Evolutionary conservation across 371 early-diverging fungal species (phyloP).

Genomic region (Thermomucor indicae-seudaticae): DNA sequence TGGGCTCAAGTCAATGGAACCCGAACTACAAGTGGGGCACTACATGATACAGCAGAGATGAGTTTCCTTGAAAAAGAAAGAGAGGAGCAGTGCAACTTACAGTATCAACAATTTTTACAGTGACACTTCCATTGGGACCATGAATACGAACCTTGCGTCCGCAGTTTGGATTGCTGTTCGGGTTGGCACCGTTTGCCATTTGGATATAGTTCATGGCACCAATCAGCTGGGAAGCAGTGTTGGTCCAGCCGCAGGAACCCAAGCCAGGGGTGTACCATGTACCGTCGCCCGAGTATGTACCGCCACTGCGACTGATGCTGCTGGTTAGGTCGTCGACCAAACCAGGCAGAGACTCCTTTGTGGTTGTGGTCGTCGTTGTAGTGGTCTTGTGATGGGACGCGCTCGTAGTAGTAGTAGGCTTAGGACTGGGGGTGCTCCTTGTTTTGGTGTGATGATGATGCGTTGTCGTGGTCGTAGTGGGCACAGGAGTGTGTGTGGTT

Average conservation of each 20-base stretch:
- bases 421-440: neutral
- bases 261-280: slow-evolving; percentile 13
- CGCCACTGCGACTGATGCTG: slow-evolving; percentile 19
- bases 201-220: slow-evolving; percentile 16
- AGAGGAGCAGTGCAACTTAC: neutral
- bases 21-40: neutral
- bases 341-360: slow-evolving; percentile 32
- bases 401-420: slow-evolving; percentile 2
- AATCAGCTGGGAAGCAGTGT: slow-evolving; percentile 9
- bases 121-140: slow-evolving; percentile 22
- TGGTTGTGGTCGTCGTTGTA: slow-evolving; percentile 20
- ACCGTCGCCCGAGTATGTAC: neutral
- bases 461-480: slow-evolving; percentile 1
- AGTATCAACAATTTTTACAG: slow-evolving; percentile 24
- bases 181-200: slow-evolving; percentile 14
- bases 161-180: slow-evolving; percentile 27
- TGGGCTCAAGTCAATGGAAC: slow-evolving; percentile 35
- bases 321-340: slow-evolving; percentile 20
- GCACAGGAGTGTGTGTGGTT: no score
- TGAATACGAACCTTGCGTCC: slow-evolving; percentile 18
- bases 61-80: neutral
- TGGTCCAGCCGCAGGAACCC: slow-evolving; percentile 13
- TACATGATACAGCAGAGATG: neutral
- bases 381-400: neutral
- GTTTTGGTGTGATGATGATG: neutral